These are phyloP conservation scores for Scedosporium boydii DNA, from an alignment of 2,329 filamentous ascomycete genomes.

Conservation along the genomic window DNA sequence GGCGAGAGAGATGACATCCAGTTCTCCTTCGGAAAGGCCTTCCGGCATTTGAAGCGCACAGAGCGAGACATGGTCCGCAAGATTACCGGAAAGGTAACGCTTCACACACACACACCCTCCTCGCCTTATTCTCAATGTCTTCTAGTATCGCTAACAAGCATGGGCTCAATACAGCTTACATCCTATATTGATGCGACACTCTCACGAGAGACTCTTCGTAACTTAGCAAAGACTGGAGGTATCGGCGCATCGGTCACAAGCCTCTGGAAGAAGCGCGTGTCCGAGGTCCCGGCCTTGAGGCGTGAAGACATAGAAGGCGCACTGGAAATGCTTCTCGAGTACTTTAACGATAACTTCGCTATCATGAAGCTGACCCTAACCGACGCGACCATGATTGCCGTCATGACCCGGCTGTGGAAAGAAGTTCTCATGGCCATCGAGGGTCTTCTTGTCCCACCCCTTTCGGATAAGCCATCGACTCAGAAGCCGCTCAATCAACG, in stretches of 20 bases:
- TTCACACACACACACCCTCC: not conserved
- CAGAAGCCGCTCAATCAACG: conserved; percentile 77
- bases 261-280: conserved; percentile 52
- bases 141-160: not conserved
- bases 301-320: conserved; percentile 70
- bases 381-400: conserved; percentile 91
- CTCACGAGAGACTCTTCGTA: conserved; percentile 70
- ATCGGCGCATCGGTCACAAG: conserved; percentile 65
- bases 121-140: not conserved
- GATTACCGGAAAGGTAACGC: conserved; percentile 85
- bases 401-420: conserved; percentile 98
- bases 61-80: conserved; percentile 97
- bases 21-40: conserved; percentile 96
- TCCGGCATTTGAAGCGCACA: conserved; percentile 86
- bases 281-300: conserved; percentile 47
- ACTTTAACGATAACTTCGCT: conserved; percentile 97
- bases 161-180: conserved; percentile 56
- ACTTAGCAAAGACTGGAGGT: conserved; percentile 61
- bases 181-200: conserved; percentile 86
- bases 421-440: conserved; percentile 91
- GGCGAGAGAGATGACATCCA: conserved; percentile 97
- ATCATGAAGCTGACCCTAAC: conserved; percentile 98
- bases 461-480: conserved; percentile 86
- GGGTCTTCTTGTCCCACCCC: conserved; percentile 76
- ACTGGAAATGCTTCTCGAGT: conserved; percentile 75